A percentile compares a stretch with the other conserved stretches of the same genome.
phyloP scores from a whole-genome alignment of 345 rosid species.

The Erodium maritimum region DNA sequence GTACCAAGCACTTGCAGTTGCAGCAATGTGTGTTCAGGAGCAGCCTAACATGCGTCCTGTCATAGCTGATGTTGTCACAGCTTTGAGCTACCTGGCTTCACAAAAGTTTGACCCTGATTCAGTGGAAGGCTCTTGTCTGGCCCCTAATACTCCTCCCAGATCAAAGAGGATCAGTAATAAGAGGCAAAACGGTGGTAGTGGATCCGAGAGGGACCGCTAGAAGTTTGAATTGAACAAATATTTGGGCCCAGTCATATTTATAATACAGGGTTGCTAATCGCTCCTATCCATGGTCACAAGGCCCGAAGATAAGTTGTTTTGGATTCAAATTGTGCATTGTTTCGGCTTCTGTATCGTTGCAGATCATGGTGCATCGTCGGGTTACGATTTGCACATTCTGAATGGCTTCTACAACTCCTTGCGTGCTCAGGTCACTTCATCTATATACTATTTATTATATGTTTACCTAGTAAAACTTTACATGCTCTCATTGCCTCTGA shows the following conservation, averaged over 20 bases:
- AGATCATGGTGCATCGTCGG: too few species aligned
- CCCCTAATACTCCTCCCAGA: slow-evolving; percentile 51
- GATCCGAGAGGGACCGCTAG: slow-evolving; percentile 15
- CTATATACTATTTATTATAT: too few species aligned
- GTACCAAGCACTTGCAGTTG: slow-evolving; percentile 90
- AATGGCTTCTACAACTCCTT: too few species aligned
- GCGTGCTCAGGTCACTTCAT: neutral
- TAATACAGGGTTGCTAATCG: too few species aligned
- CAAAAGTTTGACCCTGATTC: slow-evolving; percentile 49
- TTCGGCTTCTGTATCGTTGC: too few species aligned
- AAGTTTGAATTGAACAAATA: too few species aligned
- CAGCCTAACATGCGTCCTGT: slow-evolving; percentile 74
- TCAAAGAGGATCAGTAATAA: slow-evolving; percentile 27
- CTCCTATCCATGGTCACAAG: too few species aligned
- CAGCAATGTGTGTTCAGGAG: slow-evolving; percentile 89
- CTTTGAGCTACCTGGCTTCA: slow-evolving; percentile 68
- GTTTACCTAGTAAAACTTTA: neutral
- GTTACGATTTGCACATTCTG: too few species aligned
- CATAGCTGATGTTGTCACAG: slow-evolving; percentile 87
- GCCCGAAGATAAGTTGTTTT: too few species aligned
- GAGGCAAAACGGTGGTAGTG: slow-evolving; percentile 13
- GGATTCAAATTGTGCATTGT: too few species aligned
- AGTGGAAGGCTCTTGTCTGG: slow-evolving; percentile 26
- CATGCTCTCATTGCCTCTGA: neutral
- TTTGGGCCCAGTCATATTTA: too few species aligned